A percentile compares a stretch with the other conserved stretches of the same genome.
These are phyloP conservation scores for Jackrogersella minutella DNA, from an alignment of 495 filamentous ascomycete genomes.

Conservation along the genomic window DNA sequence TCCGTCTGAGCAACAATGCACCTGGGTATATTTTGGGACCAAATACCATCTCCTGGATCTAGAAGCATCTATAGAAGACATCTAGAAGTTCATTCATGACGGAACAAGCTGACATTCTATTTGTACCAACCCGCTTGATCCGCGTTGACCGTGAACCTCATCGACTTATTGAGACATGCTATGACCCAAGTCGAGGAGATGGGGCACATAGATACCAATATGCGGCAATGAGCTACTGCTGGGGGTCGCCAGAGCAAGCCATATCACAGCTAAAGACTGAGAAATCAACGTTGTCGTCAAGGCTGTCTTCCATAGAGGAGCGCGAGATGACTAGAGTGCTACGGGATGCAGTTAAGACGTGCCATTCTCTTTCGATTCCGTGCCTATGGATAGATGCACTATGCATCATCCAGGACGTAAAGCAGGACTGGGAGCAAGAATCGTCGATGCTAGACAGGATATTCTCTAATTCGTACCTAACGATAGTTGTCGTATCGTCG, in stretches of 20 bases:
- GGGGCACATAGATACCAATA: not conserved
- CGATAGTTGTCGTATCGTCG: not conserved
- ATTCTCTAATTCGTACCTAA: not conserved
- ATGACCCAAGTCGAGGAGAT: not conserved
- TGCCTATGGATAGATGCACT: constrained; percentile 5
- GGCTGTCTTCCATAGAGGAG: not conserved
- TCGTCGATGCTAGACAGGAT: not conserved
- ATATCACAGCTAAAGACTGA: not conserved
- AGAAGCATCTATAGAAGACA: not conserved
- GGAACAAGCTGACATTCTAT: not conserved
- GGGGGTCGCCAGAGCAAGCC: not conserved
- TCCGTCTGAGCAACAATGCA: not conserved
- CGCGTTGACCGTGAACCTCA: not conserved
- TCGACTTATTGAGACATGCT: not conserved
- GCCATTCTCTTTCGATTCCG: constrained; percentile 10
- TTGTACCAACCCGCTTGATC: not conserved
- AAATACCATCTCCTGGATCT: not conserved
- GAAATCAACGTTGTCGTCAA: not conserved
- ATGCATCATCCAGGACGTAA: constrained; percentile 5
- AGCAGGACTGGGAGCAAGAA: not conserved
- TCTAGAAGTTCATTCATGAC: not conserved
- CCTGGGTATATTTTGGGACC: not conserved
- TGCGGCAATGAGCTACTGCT: not conserved
- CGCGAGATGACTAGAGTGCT: not conserved
- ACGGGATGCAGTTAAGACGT: not conserved